These are phyloP conservation scores for Mrakia blollopis DNA, from an alignment of 768 basidiomycete genomes.

Conservation along the genomic window DNA sequence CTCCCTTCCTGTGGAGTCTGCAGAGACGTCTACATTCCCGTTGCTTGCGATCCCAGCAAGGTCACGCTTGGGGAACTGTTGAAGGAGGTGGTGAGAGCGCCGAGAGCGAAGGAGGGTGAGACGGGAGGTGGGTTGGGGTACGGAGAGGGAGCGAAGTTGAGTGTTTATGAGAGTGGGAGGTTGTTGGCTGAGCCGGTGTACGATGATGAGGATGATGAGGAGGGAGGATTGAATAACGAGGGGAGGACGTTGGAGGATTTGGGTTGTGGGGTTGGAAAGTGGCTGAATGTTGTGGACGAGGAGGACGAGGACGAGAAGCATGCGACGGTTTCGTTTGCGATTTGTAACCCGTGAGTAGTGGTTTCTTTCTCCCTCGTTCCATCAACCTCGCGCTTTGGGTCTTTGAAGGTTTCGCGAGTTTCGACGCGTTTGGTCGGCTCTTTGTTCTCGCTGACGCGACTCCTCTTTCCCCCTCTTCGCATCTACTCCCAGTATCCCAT, in stretches of 20 bases:
- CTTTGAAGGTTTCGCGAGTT: neutral
- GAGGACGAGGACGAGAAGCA: conserved; percentile 80
- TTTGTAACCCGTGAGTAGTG: conserved; percentile 53
- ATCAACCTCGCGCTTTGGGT: no score
- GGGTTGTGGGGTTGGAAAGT: conserved; percentile 74
- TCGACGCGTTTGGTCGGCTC: neutral
- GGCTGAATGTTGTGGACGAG: conserved; percentile 83
- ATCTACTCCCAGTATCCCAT: neutral
- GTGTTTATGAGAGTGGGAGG: conserved; percentile 79
- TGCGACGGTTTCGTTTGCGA: conserved; percentile 64
- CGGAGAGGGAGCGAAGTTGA: conserved; percentile 52
- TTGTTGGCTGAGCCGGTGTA: conserved; percentile 89
- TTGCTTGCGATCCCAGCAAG: conserved; percentile 67
- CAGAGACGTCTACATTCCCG: conserved; percentile 69
- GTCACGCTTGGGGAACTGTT: conserved; percentile 70
- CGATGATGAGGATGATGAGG: conserved; percentile 50
- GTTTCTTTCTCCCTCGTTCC: neutral
- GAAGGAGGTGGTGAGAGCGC: conserved; percentile 53
- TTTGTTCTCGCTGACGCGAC: neutral
- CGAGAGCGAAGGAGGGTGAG: conserved; percentile 35
- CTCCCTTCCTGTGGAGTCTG: conserved; percentile 80
- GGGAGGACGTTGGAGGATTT: conserved; percentile 75
- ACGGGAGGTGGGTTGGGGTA: conserved; percentile 44
- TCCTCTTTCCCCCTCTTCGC: neutral
- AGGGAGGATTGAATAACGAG: conserved; percentile 54